These are phyloP conservation scores for Eucalyptus virginea DNA, from an alignment of 345 rosid species.

Conservation along the genomic window DNA sequence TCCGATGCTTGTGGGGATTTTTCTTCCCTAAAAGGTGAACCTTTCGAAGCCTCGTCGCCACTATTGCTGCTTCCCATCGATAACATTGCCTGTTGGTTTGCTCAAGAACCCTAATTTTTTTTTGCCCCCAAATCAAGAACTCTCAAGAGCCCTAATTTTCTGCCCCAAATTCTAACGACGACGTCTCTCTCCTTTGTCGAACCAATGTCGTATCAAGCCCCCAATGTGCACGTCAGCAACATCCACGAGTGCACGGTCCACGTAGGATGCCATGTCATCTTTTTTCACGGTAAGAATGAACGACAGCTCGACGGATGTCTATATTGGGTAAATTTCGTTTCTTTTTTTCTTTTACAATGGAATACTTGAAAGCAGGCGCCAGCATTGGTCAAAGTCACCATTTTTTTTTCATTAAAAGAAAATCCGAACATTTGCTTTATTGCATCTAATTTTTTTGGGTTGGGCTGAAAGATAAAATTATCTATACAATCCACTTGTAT, in stretches of 20 bases:
- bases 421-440: no score
- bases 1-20: background rate
- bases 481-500: background rate
- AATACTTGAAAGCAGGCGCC: background rate
- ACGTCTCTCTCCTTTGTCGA: background rate
- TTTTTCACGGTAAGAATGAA: no score
- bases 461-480: background rate
- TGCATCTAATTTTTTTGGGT: background rate
- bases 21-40: background rate
- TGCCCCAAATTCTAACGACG: background rate
- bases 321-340: accelerated
- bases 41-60: background rate
- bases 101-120: background rate
- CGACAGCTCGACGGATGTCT: background rate
- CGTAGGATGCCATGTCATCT: background rate
- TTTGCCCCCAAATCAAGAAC: background rate
- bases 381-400: no score
- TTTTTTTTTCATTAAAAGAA: no score
- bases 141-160: background rate
- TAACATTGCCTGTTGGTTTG: background rate
- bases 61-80: background rate
- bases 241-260: background rate
- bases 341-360: no score
- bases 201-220: background rate
- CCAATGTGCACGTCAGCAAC: background rate